phyloP scores from a whole-genome alignment of 371 early-diverging fungal species.

The Chytridium lagenaria region DNA sequence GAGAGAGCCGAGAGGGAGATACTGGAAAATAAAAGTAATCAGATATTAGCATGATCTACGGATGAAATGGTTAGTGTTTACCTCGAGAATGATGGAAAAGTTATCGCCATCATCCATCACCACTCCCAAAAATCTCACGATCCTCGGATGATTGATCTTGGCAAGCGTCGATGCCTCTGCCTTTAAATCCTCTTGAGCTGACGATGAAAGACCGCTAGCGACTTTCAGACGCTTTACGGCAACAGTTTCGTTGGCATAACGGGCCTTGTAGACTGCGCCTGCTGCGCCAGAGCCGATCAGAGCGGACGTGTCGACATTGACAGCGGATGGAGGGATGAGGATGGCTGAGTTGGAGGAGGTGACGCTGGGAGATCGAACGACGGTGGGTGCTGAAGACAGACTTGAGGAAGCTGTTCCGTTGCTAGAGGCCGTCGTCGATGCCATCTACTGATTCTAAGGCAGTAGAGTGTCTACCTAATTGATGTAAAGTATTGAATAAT shows the following conservation, averaged over 20 bases:
- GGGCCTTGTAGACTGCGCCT: background rate
- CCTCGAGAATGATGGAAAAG: background rate
- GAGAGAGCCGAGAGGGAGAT: background rate
- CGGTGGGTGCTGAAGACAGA: too few relatives aligned
- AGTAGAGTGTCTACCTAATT: too few relatives aligned
- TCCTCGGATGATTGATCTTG: background rate
- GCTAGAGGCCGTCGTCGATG: too few relatives aligned
- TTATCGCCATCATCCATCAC: background rate
- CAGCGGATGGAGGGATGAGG: background rate
- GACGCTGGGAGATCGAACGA: too few relatives aligned
- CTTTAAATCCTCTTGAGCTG: background rate
- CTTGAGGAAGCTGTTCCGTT: too few relatives aligned
- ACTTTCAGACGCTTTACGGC: background rate
- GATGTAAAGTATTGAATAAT: too few relatives aligned
- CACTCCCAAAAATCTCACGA: conserved; percentile 1
- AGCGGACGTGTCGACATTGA: background rate
- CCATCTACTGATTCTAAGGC: too few relatives aligned
- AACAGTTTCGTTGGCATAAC: conserved; percentile 2
- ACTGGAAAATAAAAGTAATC: background rate
- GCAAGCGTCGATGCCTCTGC: background rate
- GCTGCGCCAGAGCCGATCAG: background rate
- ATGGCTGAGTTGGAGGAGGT: too few relatives aligned
- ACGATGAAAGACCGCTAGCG: background rate
- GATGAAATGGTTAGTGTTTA: too few relatives aligned
- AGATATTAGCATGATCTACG: too few relatives aligned